Conservation (phyloP, 768 basidiomycete species). For the Collybiopsis luxurians region DNA sequence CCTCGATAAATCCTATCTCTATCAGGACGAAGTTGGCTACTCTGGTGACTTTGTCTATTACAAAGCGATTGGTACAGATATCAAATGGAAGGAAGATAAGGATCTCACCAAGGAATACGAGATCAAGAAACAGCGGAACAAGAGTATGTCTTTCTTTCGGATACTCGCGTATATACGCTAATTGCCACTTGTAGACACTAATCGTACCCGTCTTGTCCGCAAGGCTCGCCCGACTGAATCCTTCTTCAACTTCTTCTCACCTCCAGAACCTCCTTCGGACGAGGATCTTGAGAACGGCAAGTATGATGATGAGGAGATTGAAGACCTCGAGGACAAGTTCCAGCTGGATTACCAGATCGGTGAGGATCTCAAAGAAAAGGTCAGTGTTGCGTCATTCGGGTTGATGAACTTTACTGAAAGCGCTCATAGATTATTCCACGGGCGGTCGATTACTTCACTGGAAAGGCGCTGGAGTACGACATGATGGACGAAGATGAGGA, state of each 20-base stretch:
- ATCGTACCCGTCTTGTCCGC: conserved; percentile 76
- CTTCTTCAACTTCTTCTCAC: conserved; percentile 98
- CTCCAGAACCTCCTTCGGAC: conserved; percentile 70
- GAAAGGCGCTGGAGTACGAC: conserved; percentile 89
- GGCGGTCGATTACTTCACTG: conserved; percentile 96
- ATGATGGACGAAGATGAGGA: conserved; percentile 51
- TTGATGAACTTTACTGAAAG: conserved; percentile 3
- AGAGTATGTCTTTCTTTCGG: conserved; percentile 57
- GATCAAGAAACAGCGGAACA: conserved; percentile 99
- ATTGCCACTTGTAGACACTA: conserved; percentile 54
- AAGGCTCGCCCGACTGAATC: conserved; percentile 91
- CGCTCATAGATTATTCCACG: conserved; percentile 79
- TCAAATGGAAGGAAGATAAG: conserved; percentile 98
- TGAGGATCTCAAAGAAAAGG: conserved; percentile 97
- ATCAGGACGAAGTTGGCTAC: conserved; percentile 91
- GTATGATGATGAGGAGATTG: conserved; percentile 79
- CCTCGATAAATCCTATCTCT: conserved; percentile 92
- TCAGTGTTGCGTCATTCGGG: conserved; percentile 25
- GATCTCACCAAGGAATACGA: conserved; percentile 97
- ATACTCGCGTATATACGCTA: neutral
- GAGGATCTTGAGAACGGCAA: conserved; percentile 69
- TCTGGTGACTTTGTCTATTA: conserved; percentile 97
- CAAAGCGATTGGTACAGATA: conserved; percentile 87
- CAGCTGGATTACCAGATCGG: conserved; percentile 98
- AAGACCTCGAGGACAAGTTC: conserved; percentile 89